These are phyloP conservation scores for Musa acuminata DNA, from an alignment of 176 grass and related monocot genomes.

Conservation along the genomic window DNA sequence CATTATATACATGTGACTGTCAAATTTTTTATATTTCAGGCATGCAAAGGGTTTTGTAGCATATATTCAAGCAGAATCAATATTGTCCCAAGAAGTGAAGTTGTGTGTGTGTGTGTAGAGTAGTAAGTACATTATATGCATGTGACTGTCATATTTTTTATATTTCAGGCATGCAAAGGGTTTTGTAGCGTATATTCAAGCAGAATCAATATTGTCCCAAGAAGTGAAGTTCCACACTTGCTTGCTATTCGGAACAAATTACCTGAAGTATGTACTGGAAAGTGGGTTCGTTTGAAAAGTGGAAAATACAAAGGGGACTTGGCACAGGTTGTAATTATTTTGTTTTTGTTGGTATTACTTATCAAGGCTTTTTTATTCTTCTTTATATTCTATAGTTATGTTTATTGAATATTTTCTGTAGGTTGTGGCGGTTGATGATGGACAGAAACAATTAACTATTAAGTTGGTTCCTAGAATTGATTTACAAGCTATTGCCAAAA, in stretches of 20 bases:
- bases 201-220: constrained; percentile 58
- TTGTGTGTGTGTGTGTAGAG: no score
- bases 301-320: constrained; percentile 98
- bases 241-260: constrained; percentile 60
- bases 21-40: no score
- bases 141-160: constrained; percentile 13
- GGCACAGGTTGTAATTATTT: constrained; percentile 46
- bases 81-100: no score
- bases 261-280: constrained; percentile 53
- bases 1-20: no score
- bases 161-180: constrained; percentile 88
- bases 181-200: constrained; percentile 74
- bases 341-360: constrained; percentile 5
- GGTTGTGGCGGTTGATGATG: constrained; percentile 62
- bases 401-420: constrained; percentile 21
- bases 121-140: not conserved
- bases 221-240: constrained; percentile 70
- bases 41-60: no score
- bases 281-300: constrained; percentile 86
- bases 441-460: constrained; percentile 61
- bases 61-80: no score
- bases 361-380: not conserved
- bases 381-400: not conserved
- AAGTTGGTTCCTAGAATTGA: constrained; percentile 93
- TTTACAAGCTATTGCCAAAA: constrained; percentile 74